A percentile compares a stretch with the other conserved stretches of the same genome.
These are phyloP conservation scores for Dioscorea dumetorum DNA, from an alignment of 106 monocot species.

Conservation along the genomic window DNA sequence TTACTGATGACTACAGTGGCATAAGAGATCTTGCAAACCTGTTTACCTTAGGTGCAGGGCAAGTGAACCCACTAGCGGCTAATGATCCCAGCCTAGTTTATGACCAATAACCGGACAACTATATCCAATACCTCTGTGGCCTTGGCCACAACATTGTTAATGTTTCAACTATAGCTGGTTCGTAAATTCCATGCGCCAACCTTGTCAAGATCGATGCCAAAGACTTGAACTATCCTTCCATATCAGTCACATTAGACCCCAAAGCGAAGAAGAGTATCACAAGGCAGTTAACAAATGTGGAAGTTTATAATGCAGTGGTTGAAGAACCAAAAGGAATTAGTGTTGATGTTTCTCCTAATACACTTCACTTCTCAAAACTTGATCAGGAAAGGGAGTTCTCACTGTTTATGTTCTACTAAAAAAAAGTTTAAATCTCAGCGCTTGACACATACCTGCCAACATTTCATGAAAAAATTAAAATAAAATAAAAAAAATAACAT, in stretches of 20 bases:
- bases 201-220: background rate
- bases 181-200: too few relatives aligned
- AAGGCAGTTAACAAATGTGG: background rate
- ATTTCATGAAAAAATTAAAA: too few relatives aligned
- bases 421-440: too few relatives aligned
- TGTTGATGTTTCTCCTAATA: background rate
- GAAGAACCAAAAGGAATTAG: background rate
- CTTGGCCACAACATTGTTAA: background rate
- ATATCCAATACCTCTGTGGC: constrained; percentile 30
- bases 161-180: background rate
- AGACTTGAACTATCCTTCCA: background rate
- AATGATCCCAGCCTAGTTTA: constrained; percentile 23
- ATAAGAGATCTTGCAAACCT: background rate
- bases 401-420: too few relatives aligned
- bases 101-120: constrained; percentile 19
- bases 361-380: background rate
- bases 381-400: constrained; percentile 15
- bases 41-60: constrained; percentile 31
- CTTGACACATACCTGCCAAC: too few relatives aligned
- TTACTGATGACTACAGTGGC: background rate
- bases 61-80: constrained; percentile 22
- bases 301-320: background rate
- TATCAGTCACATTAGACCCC: background rate
- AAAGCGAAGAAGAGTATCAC: background rate
- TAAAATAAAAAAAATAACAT: too few relatives aligned